Evolutionary conservation across 116 monocot genomes (phyloP), one percentile per base, ranked within the genome.

Genomic region (Phalaenopsis hybrid): DNA sequence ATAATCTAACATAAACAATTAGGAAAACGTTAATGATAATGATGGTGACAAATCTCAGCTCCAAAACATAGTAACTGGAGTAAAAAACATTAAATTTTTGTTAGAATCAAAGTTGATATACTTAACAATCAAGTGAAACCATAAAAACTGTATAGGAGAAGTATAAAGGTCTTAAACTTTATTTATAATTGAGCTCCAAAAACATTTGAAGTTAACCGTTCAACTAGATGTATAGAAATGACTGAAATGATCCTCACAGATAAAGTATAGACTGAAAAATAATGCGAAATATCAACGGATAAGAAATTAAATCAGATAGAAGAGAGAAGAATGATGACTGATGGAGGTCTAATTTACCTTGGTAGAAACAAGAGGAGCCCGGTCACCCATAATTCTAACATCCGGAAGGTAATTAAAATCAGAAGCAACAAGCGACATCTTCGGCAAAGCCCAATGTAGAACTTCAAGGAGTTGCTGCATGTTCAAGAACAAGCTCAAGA

Each of bases 381-480:
- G 31, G 31, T 31, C 31, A 31, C 31, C 99, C 84, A 84, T 48
- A 75, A 99, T 81, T 55, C 79, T 95, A n/a, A 99, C 89, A 89
- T 99, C 99, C 20, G 99, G 95, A 61, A 99, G 93, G 82, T 89
- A 99, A 82, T 92, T 95, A 57, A 99, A 99, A 77, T 99, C 99
- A 69, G 99, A 95, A 57, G 92, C 93, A 82, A 99, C 86, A 82
- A 99, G 86, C 45, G 93, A 95, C 99, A 99, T 99, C 79, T 93
- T 99, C 67, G 99, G 99, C 74, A 95, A 77, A 50, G 93, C 92
- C 79, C 85, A 86, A 82, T 99, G 99, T 75, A 99, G 79, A 90
- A 89, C 91, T 74, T 99, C 92, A 72, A 99, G 83, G 51, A 99
- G 84, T 95, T 95, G 80, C 99, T 99, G 89, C 84, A 87, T 33